Base-by-base conservation (phyloP, 2,329 filamentous ascomycete species). In the Fusarium sp. region DNA sequence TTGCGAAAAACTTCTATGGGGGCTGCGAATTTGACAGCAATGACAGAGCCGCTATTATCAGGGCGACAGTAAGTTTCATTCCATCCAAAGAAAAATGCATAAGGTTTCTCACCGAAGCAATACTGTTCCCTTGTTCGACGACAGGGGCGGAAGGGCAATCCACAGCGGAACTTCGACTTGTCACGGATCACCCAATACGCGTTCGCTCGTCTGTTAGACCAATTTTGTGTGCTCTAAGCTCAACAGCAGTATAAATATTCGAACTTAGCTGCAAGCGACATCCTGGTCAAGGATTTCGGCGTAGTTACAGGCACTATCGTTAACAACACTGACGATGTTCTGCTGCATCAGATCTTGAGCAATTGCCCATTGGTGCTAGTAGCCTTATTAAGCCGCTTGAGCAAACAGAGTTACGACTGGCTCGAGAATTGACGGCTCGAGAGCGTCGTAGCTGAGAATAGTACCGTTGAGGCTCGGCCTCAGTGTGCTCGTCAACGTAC, bases 371-470 rank as follows among this genome's bases (percentile, higher is more conserved):
- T n/a, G 18, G 10, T 7, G 18, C n/a, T 4, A 3, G 10, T 12
- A n/a, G 18, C 9, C 18, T n/a, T n/a, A 3, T 38, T 12, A n/a
- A 7, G 10, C 18, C 5, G 3, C 6, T 38, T 38, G 34, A 0
- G 7, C 34, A 10, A 38, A n/a, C 34, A 12, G 10, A 38, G 4
- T 4, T n/a, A 38, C 4, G 6, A 7, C 10, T 6, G 9, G 9
- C 10, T n/a, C 10, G 18, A 12, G 1, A 11, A 6, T 7, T 3
- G 1, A 38, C 18, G 34, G 18, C 34, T n/a, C 10, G 1, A n/a
- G 5, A n/a, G 1, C 18, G 11, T 38, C 18, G 34, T n/a, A 7
- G 18, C 0, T 18, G 2, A 38, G 3, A 3, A n/a, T 2, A 38
- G 18, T 7, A 12, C 0, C 3, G 18, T 38, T 38, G 10, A n/a